These are phyloP conservation scores for Pyrus betulifolia DNA, from an alignment of 306 rosid genomes.

Conservation along the genomic window DNA sequence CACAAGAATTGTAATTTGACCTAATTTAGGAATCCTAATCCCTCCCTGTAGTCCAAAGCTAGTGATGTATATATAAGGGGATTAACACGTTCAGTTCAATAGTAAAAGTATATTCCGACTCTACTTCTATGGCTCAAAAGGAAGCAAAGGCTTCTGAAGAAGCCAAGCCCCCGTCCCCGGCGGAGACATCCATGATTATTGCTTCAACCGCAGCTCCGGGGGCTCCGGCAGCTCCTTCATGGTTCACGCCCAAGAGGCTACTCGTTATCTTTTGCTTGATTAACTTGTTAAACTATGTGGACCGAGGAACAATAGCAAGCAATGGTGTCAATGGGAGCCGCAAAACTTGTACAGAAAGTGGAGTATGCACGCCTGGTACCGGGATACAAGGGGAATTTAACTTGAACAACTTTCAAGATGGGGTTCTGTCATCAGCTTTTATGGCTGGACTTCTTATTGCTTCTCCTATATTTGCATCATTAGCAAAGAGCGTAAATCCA, in stretches of 20 bases:
- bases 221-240: constrained; percentile 27
- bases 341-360: constrained; percentile 47
- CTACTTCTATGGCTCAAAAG: constrained; percentile 1
- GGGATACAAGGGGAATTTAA: constrained; percentile 94
- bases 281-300: constrained; percentile 77
- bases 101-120: too few species aligned
- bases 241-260: constrained; percentile 83
- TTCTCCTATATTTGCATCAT: constrained; percentile 83
- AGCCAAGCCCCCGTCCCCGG: not conserved
- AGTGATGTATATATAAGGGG: too few species aligned
- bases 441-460: constrained; percentile 92
- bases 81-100: too few species aligned
- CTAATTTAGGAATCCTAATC: too few species aligned
- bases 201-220: constrained; percentile 26
- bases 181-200: constrained; percentile 21
- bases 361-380: constrained; percentile 57
- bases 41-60: too few species aligned
- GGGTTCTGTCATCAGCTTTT: constrained; percentile 82
- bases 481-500: constrained; percentile 76
- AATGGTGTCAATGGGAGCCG: constrained; percentile 82
- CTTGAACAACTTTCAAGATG: constrained; percentile 88
- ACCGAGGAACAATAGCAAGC: constrained; percentile 91
- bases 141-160: constrained; percentile 5
- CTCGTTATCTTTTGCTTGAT: constrained; percentile 64
- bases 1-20: too few species aligned